phyloP scores from a whole-genome alignment of 1,284 basidiomycete genomes.

The Heliocybe sulcata region DNA sequence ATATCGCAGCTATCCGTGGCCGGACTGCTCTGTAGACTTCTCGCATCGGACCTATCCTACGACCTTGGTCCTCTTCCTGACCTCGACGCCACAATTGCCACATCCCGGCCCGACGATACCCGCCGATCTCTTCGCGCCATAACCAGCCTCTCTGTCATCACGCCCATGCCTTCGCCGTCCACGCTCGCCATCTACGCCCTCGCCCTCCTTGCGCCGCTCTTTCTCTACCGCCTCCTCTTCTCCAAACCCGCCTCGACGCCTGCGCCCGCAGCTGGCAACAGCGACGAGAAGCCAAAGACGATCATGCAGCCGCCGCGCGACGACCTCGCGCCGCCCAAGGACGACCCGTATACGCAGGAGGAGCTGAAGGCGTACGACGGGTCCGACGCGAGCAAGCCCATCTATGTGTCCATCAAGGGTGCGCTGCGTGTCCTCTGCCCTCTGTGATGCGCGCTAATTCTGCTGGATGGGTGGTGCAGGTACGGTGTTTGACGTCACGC shows the following conservation, averaged over 20 bases:
- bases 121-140: no score
- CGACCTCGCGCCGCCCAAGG: conserved; percentile 69
- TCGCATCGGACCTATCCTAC: no score
- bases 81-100: no score
- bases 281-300: conserved; percentile 39
- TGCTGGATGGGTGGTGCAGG: conserved; percentile 31
- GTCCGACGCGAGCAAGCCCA: conserved; percentile 51
- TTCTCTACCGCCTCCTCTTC: background rate
- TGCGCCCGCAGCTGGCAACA: background rate
- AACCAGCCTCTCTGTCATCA: no score
- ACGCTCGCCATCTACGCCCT: background rate
- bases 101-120: no score
- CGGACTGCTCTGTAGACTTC: no score
- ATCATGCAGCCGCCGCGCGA: conserved; percentile 62
- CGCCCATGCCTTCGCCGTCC: background rate
- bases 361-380: conserved; percentile 71
- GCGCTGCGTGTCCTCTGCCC: conserved; percentile 10
- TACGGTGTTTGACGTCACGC: conserved; percentile 79
- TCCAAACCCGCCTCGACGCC: background rate
- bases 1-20: no score
- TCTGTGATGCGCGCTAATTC: conserved; percentile 3
- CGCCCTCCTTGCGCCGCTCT: background rate
- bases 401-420: conserved; percentile 90
- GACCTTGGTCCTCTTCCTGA: no score
- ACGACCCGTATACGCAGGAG: conserved; percentile 67